Percentiles rank a stretch among this genome's conserved stretches.
These are phyloP conservation scores for Polygonum aviculare DNA, from an alignment of 148 eudicot species.

Conservation along the genomic window DNA sequence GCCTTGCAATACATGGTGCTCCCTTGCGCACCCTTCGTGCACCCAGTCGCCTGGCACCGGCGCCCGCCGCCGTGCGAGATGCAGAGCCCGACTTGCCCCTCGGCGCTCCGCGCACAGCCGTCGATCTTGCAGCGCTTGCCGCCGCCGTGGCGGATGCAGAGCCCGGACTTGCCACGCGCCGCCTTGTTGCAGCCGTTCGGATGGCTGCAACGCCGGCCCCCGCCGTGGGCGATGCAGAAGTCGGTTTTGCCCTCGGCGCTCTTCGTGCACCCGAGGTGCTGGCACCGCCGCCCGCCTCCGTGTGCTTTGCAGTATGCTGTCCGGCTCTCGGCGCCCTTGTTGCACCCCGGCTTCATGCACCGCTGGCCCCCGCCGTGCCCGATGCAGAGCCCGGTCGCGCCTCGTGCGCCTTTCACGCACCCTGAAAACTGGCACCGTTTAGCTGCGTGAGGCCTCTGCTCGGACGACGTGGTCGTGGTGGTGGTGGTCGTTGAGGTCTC, in stretches of 20 bases:
- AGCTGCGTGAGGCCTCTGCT: constrained; percentile 26
- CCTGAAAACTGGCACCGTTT: constrained; percentile 60
- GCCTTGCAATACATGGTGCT: constrained; percentile 84
- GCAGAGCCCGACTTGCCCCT: constrained; percentile 85
- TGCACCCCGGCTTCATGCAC: constrained; percentile 87
- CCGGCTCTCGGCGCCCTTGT: constrained; percentile 84
- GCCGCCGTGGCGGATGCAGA: constrained; percentile 89
- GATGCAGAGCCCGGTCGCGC: constrained; percentile 82
- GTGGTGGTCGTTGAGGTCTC: constrained; percentile 46
- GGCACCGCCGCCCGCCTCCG: constrained; percentile 91
- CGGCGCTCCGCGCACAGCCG: constrained; percentile 78
- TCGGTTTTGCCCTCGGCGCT: constrained; percentile 94
- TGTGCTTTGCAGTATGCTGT: constrained; percentile 92
- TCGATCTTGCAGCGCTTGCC: constrained; percentile 85
- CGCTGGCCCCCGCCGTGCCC: constrained; percentile 94
- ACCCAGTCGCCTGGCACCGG: constrained; percentile 55
- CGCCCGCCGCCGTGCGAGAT: constrained; percentile 97
- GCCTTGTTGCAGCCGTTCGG: constrained; percentile 74
- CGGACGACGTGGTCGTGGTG: constrained; percentile 24
- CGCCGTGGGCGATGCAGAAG: constrained; percentile 88
- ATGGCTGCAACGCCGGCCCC: constrained; percentile 68
- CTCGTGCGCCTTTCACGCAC: constrained; percentile 88
- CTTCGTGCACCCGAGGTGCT: constrained; percentile 81
- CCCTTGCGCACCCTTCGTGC: constrained; percentile 87
- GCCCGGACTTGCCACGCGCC: constrained; percentile 91